phyloP scores from a whole-genome alignment of 441 rosid genomes.

The Erodium texanum region DNA sequence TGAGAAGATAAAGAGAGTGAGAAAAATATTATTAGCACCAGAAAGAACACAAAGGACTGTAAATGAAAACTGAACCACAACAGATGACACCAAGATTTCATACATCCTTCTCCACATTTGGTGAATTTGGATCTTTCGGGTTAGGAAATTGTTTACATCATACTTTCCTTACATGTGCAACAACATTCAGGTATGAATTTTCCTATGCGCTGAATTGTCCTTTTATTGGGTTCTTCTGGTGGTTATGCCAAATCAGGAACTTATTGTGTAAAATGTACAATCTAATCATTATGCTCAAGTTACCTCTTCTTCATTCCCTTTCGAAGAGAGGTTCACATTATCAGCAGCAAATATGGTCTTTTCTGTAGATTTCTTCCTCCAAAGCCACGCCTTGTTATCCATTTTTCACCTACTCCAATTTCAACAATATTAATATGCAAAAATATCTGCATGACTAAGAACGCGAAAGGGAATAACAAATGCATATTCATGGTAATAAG shows the following conservation, averaged over 20 bases:
- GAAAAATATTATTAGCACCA: not conserved
- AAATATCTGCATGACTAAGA: not conserved
- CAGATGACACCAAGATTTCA: conserved; percentile 10
- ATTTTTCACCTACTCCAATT: conserved; percentile 18
- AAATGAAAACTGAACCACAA: conserved; percentile 25
- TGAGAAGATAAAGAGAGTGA: conserved; percentile 4
- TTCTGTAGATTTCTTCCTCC: conserved; percentile 41
- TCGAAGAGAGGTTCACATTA: conserved; percentile 10
- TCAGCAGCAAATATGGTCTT: conserved; percentile 30
- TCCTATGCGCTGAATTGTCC: not conserved
- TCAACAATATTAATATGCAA: not conserved
- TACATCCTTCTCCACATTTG: no score
- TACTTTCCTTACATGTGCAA: no score
- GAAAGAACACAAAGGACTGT: not conserved
- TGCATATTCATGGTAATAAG: not conserved
- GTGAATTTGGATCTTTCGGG: no score
- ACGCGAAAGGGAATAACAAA: not conserved
- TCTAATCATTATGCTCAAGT: conserved; percentile 1
- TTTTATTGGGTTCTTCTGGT: not conserved
- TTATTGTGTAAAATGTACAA: not conserved
- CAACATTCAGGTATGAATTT: not conserved
- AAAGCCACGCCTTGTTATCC: conserved; percentile 53
- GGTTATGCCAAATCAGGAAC: no score
- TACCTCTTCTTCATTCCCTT: conserved; percentile 37
- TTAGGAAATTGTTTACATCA: no score